Percentiles rank a stretch among this genome's conserved stretches.
Conservation (phyloP, 2,329 filamentous ascomycete genomes). For the Emericellopsis atlantica region DNA sequence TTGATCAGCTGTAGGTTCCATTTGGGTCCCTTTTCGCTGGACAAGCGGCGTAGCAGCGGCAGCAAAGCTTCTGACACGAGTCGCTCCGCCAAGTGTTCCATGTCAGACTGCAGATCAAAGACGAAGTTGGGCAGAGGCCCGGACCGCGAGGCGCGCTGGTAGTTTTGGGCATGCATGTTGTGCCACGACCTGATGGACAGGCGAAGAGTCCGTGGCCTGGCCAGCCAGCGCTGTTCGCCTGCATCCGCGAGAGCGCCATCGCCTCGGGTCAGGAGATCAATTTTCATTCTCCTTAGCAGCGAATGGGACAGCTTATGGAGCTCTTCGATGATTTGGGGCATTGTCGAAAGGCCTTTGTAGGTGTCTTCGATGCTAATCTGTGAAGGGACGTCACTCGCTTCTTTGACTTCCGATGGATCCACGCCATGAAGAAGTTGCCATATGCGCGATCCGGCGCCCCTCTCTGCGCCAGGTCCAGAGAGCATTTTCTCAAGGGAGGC, state of each 20-base stretch:
- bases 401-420: conserved; percentile 61
- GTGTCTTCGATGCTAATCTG: conserved; percentile 96
- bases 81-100: conserved; percentile 50
- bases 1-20: conserved; percentile 83
- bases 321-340: conserved; percentile 53
- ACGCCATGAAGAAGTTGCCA: conserved; percentile 76
- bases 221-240: conserved; percentile 49
- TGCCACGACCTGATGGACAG: conserved; percentile 59
- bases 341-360: conserved; percentile 57
- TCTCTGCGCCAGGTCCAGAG: conserved; percentile 54
- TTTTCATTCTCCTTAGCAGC: conserved; percentile 65
- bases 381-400: conserved; percentile 58
- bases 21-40: conserved; percentile 48
- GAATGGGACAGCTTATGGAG: conserved; percentile 56
- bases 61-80: conserved; percentile 58
- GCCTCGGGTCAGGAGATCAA: conserved; percentile 45
- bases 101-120: conserved; percentile 47
- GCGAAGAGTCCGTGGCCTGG: conserved; percentile 68
- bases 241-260: conserved; percentile 26
- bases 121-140: conserved; percentile 60
- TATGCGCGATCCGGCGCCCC: conserved; percentile 57
- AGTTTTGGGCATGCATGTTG: conserved; percentile 38
- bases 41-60: conserved; percentile 62
- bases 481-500: conserved; percentile 56
- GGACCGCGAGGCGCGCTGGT: conserved; percentile 65